These are phyloP conservation scores for Cladosporium sp. DNA, from an alignment of 2,329 filamentous ascomycete species.

Conservation along the genomic window DNA sequence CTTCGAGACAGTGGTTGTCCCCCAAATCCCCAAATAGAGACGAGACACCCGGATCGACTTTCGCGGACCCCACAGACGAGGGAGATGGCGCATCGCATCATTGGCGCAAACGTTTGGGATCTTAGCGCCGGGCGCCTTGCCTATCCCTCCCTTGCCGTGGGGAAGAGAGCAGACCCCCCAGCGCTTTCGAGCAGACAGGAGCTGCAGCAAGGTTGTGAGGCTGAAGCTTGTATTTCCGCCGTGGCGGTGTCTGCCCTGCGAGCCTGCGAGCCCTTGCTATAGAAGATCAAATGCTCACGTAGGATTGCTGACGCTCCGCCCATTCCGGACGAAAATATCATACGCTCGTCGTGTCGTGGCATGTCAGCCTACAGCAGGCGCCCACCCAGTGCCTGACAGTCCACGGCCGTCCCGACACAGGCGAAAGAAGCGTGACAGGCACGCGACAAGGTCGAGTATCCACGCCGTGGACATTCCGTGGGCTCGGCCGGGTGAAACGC, in stretches of 20 bases:
- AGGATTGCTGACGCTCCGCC: not conserved
- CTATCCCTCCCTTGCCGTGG: constrained; percentile 8
- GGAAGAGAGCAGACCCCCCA: constrained; percentile 8
- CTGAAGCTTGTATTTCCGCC: constrained; percentile 8
- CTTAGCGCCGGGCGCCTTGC: constrained; percentile 9
- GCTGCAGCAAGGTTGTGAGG: constrained; percentile 7
- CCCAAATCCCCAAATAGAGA: constrained; percentile 10
- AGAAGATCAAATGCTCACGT: not conserved
- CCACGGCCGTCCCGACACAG: not conserved
- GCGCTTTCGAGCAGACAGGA: constrained; percentile 2
- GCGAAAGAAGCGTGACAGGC: not conserved
- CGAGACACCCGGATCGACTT: constrained; percentile 5
- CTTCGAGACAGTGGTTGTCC: constrained; percentile 2
- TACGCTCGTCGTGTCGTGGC: not conserved
- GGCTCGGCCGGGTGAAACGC: not conserved
- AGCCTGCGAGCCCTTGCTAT: too few relatives aligned
- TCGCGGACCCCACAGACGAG: constrained; percentile 4
- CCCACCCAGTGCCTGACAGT: not conserved
- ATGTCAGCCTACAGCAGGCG: not conserved
- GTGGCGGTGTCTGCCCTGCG: not conserved
- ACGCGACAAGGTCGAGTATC: not conserved
- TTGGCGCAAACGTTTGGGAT: constrained; percentile 4
- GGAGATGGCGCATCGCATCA: constrained; percentile 9
- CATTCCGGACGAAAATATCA: not conserved
- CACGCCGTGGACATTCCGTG: not conserved